These are phyloP conservation scores for Vitis labrusca DNA, from an alignment of 164 flowering plant species.

Conservation along the genomic window DNA sequence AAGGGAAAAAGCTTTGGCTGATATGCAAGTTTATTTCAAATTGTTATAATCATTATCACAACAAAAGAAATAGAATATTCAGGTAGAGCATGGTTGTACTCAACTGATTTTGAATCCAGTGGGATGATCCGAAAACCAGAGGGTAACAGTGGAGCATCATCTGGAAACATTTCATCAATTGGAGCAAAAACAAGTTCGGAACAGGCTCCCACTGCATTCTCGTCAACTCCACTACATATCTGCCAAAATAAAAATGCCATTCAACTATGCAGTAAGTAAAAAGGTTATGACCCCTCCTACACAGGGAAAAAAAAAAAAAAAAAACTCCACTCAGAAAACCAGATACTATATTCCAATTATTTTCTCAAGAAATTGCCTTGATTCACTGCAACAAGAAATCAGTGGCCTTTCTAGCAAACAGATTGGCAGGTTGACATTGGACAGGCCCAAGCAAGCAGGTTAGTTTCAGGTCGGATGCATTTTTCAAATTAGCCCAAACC, in stretches of 20 bases:
- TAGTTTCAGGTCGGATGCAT: too few species aligned
- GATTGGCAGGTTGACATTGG: too few species aligned
- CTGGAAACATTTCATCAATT: slow-evolving; percentile 92
- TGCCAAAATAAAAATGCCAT: slow-evolving; percentile 21
- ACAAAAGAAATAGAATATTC: background rate
- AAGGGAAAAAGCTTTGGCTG: background rate
- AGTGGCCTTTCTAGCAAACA: too few species aligned
- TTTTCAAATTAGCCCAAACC: too few species aligned
- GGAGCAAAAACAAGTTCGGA: slow-evolving; percentile 95
- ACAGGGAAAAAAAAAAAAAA: background rate
- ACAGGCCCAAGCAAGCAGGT: too few species aligned
- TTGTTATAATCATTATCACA: background rate
- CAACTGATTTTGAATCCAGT: slow-evolving; percentile 76
- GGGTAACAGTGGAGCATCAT: slow-evolving; percentile 82
- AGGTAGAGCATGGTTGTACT: slow-evolving; percentile 22
- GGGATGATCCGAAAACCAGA: slow-evolving; percentile 94
- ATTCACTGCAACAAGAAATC: too few species aligned
- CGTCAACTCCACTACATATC: slow-evolving; percentile 88
- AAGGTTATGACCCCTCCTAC: background rate
- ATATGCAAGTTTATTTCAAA: background rate
- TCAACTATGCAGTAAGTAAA: background rate
- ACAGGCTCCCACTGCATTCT: slow-evolving; percentile 84
- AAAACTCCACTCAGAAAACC: too few species aligned
- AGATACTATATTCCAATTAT: too few species aligned
- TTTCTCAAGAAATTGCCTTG: too few species aligned